phyloP scores from a whole-genome alignment of 2,329 filamentous ascomycete species.

The Alternaria arborescens region DNA sequence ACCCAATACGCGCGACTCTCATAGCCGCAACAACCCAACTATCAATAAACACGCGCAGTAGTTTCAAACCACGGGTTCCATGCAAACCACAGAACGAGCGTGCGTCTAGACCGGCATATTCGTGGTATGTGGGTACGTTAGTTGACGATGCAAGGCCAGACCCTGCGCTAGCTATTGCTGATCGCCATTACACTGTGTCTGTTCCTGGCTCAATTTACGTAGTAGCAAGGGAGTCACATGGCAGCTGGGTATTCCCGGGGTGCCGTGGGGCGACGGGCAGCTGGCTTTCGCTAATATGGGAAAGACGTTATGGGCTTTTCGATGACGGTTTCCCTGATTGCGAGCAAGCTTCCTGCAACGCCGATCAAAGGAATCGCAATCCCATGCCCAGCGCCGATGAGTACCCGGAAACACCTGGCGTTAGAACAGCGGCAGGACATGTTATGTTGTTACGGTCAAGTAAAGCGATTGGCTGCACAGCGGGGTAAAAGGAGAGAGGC shows the following conservation, averaged over 20 bases:
- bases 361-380: not conserved
- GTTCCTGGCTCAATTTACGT: not conserved
- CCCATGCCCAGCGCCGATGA: slow-evolving; percentile 3
- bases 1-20: not conserved
- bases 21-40: slow-evolving; percentile 5
- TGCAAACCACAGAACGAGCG: slow-evolving; percentile 8
- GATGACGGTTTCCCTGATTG: not conserved
- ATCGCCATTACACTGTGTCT: not conserved
- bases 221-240: slow-evolving; percentile 1
- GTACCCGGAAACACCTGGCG: slow-evolving; percentile 3
- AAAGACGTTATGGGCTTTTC: not conserved
- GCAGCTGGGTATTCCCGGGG: slow-evolving; percentile 1
- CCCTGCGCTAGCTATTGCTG: slow-evolving; percentile 4
- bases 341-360: not conserved
- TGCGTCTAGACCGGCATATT: slow-evolving; percentile 9
- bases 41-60: slow-evolving; percentile 20
- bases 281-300: not conserved
- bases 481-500: slow-evolving; percentile 3
- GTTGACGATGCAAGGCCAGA: slow-evolving; percentile 11
- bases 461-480: slow-evolving; percentile 9
- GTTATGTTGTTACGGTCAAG: slow-evolving; percentile 8
- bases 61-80: slow-evolving; percentile 16
- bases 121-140: slow-evolving; percentile 4
- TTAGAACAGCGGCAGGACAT: not conserved
- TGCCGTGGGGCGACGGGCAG: not conserved